Conservation (phyloP, 768 basidiomycete species). For the Naganishia friedmannii region DNA sequence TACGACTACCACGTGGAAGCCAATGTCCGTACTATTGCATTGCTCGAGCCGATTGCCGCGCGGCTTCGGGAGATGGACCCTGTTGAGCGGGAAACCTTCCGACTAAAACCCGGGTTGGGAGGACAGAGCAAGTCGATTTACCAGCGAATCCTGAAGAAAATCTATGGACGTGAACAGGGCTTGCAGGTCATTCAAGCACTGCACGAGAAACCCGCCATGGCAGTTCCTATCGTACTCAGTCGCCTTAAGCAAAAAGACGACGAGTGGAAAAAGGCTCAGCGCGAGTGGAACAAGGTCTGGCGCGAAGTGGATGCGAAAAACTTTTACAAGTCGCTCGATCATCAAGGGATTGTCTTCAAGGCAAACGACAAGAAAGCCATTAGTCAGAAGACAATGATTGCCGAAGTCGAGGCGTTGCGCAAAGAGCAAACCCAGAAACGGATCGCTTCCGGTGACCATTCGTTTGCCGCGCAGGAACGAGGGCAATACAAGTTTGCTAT, state of each 20-base stretch:
- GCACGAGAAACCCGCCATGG: slow-evolving; percentile 84
- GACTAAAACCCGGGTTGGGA: slow-evolving; percentile 82
- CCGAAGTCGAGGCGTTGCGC: slow-evolving; percentile 49
- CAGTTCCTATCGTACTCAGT: slow-evolving; percentile 83
- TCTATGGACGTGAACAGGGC: slow-evolving; percentile 66
- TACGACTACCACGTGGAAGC: slow-evolving; percentile 94
- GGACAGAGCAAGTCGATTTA: slow-evolving; percentile 82
- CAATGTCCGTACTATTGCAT: slow-evolving; percentile 79
- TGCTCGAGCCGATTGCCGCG: slow-evolving; percentile 79
- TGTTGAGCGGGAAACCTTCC: slow-evolving; percentile 78
- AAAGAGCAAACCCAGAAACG: slow-evolving; percentile 51
- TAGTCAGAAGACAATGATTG: slow-evolving; percentile 49
- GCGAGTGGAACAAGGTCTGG: slow-evolving; percentile 97
- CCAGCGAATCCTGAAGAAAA: slow-evolving; percentile 86
- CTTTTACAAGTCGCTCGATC: slow-evolving; percentile 95
- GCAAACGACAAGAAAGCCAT: slow-evolving; percentile 74
- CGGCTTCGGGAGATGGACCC: slow-evolving; percentile 83
- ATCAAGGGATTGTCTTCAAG: slow-evolving; percentile 93
- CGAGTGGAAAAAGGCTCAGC: slow-evolving; percentile 89
- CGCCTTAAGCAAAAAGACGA: slow-evolving; percentile 91
- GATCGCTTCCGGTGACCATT: slow-evolving; percentile 47
- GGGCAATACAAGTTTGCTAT: slow-evolving; percentile 78
- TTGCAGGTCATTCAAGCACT: slow-evolving; percentile 60
- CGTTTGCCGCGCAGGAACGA: slow-evolving; percentile 56
- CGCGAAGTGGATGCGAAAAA: slow-evolving; percentile 91